Conservation (phyloP, 192 early-diverging fungal species). For the Backusella liffmaniae region DNA sequence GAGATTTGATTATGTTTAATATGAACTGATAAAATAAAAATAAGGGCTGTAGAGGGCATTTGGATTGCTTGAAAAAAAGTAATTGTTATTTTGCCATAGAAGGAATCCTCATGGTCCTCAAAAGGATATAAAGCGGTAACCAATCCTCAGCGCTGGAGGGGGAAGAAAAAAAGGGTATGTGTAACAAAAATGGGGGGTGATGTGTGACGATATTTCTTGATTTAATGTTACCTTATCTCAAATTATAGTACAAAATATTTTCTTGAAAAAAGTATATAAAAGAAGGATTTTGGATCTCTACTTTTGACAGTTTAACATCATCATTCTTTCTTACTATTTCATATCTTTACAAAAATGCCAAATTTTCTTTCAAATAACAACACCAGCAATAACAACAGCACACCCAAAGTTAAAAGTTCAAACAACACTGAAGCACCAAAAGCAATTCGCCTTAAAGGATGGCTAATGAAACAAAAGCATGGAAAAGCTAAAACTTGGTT, state of each 20-base stretch:
- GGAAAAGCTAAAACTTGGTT: slow-evolving; percentile 18
- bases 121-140: neutral
- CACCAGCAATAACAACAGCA: neutral
- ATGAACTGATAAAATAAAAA: neutral
- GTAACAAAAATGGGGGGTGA: neutral
- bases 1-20: neutral
- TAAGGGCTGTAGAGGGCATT: neutral
- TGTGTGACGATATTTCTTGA: neutral
- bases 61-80: neutral
- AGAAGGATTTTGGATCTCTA: neutral
- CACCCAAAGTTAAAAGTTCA: neutral
- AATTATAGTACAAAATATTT: neutral
- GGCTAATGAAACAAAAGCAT: slow-evolving; percentile 29
- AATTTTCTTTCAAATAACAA: neutral
- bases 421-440: neutral
- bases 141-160: neutral
- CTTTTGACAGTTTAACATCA: neutral
- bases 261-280: neutral
- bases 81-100: neutral
- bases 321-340: neutral
- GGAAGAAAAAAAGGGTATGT: neutral
- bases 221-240: neutral
- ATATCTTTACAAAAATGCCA: slow-evolving; percentile 1
- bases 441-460: slow-evolving; percentile 9
- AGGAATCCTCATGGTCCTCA: neutral